Base-by-base conservation (phyloP, 805 yeast species). In the Kazachstania martiniae region DNA sequence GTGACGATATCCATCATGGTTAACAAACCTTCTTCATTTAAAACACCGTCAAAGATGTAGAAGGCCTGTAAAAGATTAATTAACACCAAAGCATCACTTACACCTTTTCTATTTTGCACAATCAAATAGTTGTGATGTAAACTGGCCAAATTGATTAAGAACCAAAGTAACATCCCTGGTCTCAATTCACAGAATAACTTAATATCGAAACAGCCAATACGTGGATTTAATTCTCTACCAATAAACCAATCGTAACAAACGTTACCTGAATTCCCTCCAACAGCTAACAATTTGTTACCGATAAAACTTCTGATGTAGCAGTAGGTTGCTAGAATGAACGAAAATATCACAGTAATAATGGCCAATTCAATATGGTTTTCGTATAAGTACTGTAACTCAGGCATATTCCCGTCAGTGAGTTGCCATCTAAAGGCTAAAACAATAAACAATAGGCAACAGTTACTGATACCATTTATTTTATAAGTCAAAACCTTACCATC, bases 1-100 rank as follows among this genome's bases (percentile, higher is more conserved):
- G 95, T 83, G 5, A 93, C 81, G 31, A 87, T 75, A 56, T 91
- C 98, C 70, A 91, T 89, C 96, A 91, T 91, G 5, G 91, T 75
- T 37, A 91, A 63, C 9, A 77, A 71, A 5, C 96, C 96, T 49
- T 75, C 83, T 56, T 91, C 97, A 55, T 86, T 85, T 43, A 84
- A 62, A 1, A 89, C 93, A 30, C 96, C 95, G 53, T 91, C 98
- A 49, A 87, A 63, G 12, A 87, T 77, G 52, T 91, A 91, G 48
- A 78, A 77, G 1, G 77, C 71, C 57, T 91, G 95, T 40, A 89
- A 60, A 2, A 68, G 21, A 34, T 72, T 74, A 13, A 86, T 77
- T 21, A 89, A 57, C 4, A 79, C 33, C 61, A 91, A 59, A 1
- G 96, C 80, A 53, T 81, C 86, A 18, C 76, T 61, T 17, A 87